Evolutionary conservation across 192 early-diverging fungal genomes (phyloP).

Genomic region (Podila verticillata): DNA sequence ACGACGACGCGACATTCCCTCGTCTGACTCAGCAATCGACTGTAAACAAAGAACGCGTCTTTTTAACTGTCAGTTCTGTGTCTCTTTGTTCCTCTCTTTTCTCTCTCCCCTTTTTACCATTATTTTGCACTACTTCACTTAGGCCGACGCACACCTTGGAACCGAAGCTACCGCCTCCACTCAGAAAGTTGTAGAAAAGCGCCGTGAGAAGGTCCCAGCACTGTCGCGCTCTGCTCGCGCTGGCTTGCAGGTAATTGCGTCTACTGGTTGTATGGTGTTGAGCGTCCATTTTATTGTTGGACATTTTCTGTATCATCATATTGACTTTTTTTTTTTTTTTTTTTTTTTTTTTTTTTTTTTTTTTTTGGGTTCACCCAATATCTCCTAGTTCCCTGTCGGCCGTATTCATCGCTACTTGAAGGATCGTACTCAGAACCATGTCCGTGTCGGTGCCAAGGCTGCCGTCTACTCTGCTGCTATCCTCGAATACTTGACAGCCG

Average conservation of each 20-base stretch:
- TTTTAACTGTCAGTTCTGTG: no score
- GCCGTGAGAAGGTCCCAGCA: constrained; percentile 59
- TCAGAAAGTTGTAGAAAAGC: constrained; percentile 44
- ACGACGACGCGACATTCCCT: no score
- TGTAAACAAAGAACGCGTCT: no score
- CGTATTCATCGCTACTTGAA: constrained; percentile 95
- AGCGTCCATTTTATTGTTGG: no score
- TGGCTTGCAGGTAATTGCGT: constrained; percentile 63
- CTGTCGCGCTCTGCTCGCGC: constrained; percentile 69
- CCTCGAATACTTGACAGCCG: constrained; percentile 92
- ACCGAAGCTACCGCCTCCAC: constrained; percentile 40
- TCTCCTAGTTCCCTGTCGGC: constrained; percentile 88
- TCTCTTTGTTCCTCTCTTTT: no score
- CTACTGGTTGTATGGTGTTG: neutral
- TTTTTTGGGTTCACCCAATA: no score
- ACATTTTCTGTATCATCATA: no score
- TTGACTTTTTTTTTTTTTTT: no score
- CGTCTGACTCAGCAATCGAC: no score
- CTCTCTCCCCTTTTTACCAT: no score
- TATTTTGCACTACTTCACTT: neutral
- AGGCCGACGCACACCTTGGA: constrained; percentile 54
- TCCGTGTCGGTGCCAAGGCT: constrained; percentile 89
- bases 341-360: no score
- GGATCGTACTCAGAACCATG: constrained; percentile 78
- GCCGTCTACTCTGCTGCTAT: constrained; percentile 93